Evolutionary conservation across 108 stramenopile genomes (phyloP).

Genomic region (Conticribra weissflogii): DNA sequence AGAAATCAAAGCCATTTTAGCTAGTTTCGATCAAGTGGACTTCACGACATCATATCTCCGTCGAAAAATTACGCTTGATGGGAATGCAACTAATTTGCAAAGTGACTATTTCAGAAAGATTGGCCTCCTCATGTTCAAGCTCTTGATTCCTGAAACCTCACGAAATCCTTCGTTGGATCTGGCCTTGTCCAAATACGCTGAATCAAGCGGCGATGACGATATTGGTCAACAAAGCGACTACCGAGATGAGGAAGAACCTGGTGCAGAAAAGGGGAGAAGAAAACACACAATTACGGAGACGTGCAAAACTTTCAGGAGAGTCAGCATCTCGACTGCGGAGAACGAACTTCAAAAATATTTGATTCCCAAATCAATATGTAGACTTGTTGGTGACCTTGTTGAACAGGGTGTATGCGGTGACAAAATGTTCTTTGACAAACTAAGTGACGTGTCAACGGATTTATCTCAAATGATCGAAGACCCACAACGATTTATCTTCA

Average conservation of each 20-base stretch:
- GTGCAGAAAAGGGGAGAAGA: background rate
- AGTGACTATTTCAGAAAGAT: too few relatives aligned
- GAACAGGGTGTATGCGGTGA: too few relatives aligned
- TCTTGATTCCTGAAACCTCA: too few relatives aligned
- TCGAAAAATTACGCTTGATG: too few relatives aligned
- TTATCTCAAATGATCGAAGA: background rate
- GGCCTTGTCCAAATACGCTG: background rate
- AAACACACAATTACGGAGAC: background rate
- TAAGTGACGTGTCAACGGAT: background rate
- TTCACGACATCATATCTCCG: too few relatives aligned
- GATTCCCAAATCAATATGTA: background rate
- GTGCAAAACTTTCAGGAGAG: background rate
- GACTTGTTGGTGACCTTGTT: background rate
- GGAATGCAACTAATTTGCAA: too few relatives aligned
- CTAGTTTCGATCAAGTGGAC: too few relatives aligned
- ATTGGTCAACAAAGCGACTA: too few relatives aligned
- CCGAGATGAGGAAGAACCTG: background rate
- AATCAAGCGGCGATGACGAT: too few relatives aligned
- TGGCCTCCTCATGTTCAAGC: too few relatives aligned
- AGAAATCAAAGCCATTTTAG: too few relatives aligned
- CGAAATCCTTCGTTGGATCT: too few relatives aligned
- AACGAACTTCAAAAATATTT: background rate
- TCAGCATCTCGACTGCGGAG: background rate
- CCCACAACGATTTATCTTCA: background rate
- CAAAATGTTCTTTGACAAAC: background rate